Evolutionary conservation across 2,329 filamentous ascomycete genomes (phyloP), one percentile per base, ranked within the genome.

Genomic region (Trichoderma lentiforme): DNA sequence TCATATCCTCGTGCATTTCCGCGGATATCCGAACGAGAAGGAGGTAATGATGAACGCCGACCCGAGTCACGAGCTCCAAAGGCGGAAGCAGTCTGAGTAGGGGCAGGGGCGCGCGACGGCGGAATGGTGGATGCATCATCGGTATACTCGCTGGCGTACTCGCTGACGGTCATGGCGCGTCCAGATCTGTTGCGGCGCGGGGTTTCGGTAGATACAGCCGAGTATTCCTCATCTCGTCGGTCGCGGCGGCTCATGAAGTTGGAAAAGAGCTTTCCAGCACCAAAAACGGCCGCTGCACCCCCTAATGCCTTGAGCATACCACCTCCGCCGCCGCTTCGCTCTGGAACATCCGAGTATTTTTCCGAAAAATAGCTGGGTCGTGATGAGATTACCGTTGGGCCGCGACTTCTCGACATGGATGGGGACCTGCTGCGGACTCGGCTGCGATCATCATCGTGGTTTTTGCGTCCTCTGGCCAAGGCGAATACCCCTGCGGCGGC

Each of bases 321-420:
- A 9, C 90, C 89, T 21, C 87, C 86, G 4, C 84, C 83, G 47
- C 83, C 80, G 71, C 78, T 80, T 28, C 82, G 72, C 6, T 34
- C 82, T 32, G 76, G 75, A 68, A 79, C 74, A n/a, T 90, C 86
- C 0, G 87, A 87, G 71, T 87, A 87, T 78, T 94, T 93, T 74
- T 94, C 91, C 51, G 91, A 87, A 39, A 87, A 81, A 74, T 89
- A 90, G 66, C 89, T 91, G 36, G 83, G 82, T 56, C 86, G 83
- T 0, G 88, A 89, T 1, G 87, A 81, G 11, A 88, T 76, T 2
- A 87, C 86, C 72, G 89, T 86, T 1, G 85, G 83, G 6, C 78
- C 82, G 32, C 82, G 80, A 65, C 79, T 82, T 47, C 79, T 78
- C 71, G 79, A 80, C 51, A 80, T 77, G 1, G 80, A 82, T 11